Base-by-base conservation (phyloP, 192 early-diverging fungal genomes). In the Backusella westeae region DNA sequence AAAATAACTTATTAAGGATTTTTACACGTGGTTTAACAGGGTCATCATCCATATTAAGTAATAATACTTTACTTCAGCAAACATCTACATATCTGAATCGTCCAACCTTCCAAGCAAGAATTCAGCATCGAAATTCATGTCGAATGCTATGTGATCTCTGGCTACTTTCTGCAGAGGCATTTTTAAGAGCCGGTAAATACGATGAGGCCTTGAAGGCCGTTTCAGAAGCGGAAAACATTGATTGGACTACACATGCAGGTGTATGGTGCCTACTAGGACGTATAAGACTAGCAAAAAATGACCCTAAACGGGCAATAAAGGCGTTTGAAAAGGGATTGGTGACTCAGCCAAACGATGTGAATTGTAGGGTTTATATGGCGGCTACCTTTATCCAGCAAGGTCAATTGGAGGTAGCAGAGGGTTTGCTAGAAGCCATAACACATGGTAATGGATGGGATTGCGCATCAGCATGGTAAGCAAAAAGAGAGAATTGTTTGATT, bases 151-250 rank as follows among this genome's bases (percentile, higher is more conserved):
- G 79, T 39, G 78, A 84, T 34, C 77, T 91, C 32, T 91, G 90
- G 90, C 71, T 90, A 10, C 52, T 87, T 21, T 86, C 88, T 14
- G 89, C 90, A 2, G 77, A 82, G 5, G 76, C 81, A 0, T 91
- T 88, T 71, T 73, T 85, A 41, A 66, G 79, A 8, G 79, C 85
- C 1, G 86, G 80, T 35, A 80, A 84, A 42, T 74, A 86, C 17
- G 88, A 90, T 1, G 90, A 91, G 36, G 87, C 88, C 15, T 15
- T 73, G 29, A 88, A 87, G 42, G 86, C 90, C 4, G 78, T 91
- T 71, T 84, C 80, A 39, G 87, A 86, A 72, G 90, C 90, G 0
- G 87, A 91, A 73, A 76, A 81, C 19, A 71, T 86, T 12, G 85
- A 87, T 70, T 72, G 77, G 23, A 65, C 78, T 6, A 80, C 80